Evolutionary conservation across 306 rosid species (phyloP).

Genomic region (Acacia acuminata): DNA sequence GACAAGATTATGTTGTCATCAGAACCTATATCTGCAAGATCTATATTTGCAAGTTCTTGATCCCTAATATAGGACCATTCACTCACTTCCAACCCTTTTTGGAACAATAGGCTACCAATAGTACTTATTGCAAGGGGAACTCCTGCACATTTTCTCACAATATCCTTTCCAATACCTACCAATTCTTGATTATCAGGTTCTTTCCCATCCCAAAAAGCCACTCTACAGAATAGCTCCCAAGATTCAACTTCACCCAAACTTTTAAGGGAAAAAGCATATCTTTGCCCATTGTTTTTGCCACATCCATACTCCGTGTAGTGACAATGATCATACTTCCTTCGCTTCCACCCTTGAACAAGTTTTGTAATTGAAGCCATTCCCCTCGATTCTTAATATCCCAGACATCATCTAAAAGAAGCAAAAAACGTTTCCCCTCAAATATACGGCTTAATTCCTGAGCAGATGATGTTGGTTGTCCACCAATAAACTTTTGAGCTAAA

Average conservation of each 20-base stretch:
- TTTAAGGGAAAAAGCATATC: accelerated
- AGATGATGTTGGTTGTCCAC: too few species aligned
- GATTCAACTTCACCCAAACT: not conserved
- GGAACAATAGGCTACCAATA: conserved; percentile 38
- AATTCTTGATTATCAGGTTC: not conserved
- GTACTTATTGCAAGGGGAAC: conserved; percentile 32
- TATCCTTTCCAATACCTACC: not conserved
- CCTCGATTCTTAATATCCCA: not conserved
- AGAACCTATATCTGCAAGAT: too few species aligned
- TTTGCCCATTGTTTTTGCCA: not conserved
- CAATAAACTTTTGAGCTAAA: not conserved
- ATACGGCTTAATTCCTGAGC: too few species aligned
- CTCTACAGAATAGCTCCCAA: not conserved
- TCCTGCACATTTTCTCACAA: conserved; percentile 18
- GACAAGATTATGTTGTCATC: not conserved
- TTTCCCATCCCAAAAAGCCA: not conserved
- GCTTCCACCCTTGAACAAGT: not conserved
- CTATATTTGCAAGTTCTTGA: not conserved
- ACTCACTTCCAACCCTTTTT: too few species aligned
- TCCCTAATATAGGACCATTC: conserved; percentile 19
- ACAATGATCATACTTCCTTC: conserved; percentile 17
- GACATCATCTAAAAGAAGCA: conserved; percentile 28
- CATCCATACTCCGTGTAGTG: not conserved
- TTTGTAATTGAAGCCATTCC: not conserved
- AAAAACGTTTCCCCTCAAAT: not conserved